A percentile compares a stretch with the other conserved stretches of the same genome.
phyloP scores from a whole-genome alignment of 352 stramenopile genomes.

The Phytophthora citrophthora region DNA sequence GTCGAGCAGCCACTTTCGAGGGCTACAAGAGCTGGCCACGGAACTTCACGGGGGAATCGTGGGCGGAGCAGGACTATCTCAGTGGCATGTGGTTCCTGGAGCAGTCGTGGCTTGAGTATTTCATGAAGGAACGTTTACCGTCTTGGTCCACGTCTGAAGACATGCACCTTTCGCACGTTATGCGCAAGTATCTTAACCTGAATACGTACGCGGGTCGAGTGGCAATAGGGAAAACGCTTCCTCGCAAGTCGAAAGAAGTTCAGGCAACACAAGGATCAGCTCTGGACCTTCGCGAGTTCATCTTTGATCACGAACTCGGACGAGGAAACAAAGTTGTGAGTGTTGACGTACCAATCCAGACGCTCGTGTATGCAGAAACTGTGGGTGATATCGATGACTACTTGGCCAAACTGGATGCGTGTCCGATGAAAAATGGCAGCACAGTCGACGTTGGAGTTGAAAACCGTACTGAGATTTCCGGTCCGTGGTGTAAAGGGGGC shows the following conservation, averaged over 20 bases:
- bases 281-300: slow-evolving; percentile 56
- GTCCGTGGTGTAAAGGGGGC: slow-evolving; percentile 44
- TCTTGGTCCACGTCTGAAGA: slow-evolving; percentile 63
- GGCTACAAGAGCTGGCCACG: slow-evolving; percentile 66
- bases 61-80: slow-evolving; percentile 63
- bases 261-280: slow-evolving; percentile 54
- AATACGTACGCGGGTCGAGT: slow-evolving; percentile 67
- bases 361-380: slow-evolving; percentile 62
- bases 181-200: slow-evolving; percentile 71
- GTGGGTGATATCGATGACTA: slow-evolving; percentile 54
- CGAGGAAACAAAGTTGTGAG: slow-evolving; percentile 66
- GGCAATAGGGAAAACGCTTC: slow-evolving; percentile 40
- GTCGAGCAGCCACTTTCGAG: slow-evolving; percentile 45
- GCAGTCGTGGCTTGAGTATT: slow-evolving; percentile 71
- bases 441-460: slow-evolving; percentile 1
- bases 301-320: slow-evolving; percentile 67
- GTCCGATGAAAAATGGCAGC: slow-evolving; percentile 20
- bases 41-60: slow-evolving; percentile 36
- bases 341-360: slow-evolving; percentile 49
- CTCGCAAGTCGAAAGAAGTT: slow-evolving; percentile 42
- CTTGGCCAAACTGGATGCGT: slow-evolving; percentile 41
- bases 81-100: slow-evolving; percentile 74
- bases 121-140: slow-evolving; percentile 58
- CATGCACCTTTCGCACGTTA: slow-evolving; percentile 69
- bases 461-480: background rate